Conservation (phyloP, 768 basidiomycete genomes). For the Xerocomus brunneocitrinus region DNA sequence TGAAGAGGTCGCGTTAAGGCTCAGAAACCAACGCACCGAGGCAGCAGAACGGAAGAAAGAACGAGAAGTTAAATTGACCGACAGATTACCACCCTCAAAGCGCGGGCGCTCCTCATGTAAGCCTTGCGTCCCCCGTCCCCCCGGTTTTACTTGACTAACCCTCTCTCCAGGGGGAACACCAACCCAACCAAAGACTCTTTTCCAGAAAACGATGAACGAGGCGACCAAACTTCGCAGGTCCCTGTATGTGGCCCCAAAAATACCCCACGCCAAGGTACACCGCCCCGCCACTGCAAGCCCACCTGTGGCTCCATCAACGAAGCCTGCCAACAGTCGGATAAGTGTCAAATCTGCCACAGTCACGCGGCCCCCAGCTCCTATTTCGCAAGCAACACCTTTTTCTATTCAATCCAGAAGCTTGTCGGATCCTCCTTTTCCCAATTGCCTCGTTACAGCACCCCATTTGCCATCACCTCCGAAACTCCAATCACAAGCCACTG, state of each 20-base stretch:
- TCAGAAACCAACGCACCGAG: constrained; percentile 64
- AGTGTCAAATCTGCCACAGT: constrained; percentile 48
- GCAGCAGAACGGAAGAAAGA: constrained; percentile 74
- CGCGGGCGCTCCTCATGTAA: constrained; percentile 56
- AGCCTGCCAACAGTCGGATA: constrained; percentile 37
- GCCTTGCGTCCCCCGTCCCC: constrained; percentile 15
- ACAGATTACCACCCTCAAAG: constrained; percentile 62
- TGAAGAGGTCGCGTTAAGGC: constrained; percentile 55
- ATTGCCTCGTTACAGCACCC: constrained; percentile 29
- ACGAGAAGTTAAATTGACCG: constrained; percentile 70
- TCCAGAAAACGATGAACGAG: constrained; percentile 73
- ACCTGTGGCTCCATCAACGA: constrained; percentile 30
- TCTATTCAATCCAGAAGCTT: constrained; percentile 32
- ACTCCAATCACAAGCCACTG: constrained; percentile 17
- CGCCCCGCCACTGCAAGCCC: constrained; percentile 34
- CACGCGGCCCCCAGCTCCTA: constrained; percentile 30
- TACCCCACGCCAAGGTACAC: constrained; percentile 41
- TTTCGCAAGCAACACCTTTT: constrained; percentile 5
- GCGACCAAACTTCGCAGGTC: constrained; percentile 64
- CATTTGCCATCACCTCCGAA: constrained; percentile 10
- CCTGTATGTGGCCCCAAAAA: constrained; percentile 56
- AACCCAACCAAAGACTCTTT: constrained; percentile 58
- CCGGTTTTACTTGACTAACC: constrained; percentile 10
- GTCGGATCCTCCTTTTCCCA: constrained; percentile 10
- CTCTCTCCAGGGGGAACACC: constrained; percentile 34